These are phyloP conservation scores for Lepidium africanum DNA, from an alignment of 345 rosid species.

Conservation along the genomic window DNA sequence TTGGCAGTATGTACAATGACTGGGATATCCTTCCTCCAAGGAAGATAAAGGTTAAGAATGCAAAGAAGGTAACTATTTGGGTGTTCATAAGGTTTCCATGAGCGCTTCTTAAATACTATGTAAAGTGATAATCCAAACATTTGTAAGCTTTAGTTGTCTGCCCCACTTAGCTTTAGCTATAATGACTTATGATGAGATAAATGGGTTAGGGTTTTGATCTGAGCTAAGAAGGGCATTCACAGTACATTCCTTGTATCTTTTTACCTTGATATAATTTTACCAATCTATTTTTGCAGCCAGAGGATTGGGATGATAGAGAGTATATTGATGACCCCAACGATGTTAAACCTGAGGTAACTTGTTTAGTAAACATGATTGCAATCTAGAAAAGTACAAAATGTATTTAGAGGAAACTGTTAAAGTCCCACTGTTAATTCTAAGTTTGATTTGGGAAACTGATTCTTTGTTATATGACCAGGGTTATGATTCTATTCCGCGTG, in stretches of 20 bases:
- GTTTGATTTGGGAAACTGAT: not conserved
- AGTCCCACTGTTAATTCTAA: not conserved
- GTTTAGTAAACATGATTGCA: slow-evolving; percentile 2
- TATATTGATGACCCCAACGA: slow-evolving; percentile 77
- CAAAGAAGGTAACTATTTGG: slow-evolving; percentile 56
- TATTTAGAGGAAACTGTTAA: not conserved
- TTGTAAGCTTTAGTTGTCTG: not conserved
- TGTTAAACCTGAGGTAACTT: slow-evolving; percentile 70
- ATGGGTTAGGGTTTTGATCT: not conserved
- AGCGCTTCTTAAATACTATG: not conserved
- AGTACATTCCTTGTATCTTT: not conserved
- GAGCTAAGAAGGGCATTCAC: not conserved
- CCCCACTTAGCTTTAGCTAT: not conserved
- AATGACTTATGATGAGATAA: not conserved
- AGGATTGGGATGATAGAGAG: slow-evolving; percentile 91
- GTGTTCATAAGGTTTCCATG: not conserved
- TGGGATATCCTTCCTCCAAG: slow-evolving; percentile 96
- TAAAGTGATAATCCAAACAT: not conserved
- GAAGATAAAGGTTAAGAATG: slow-evolving; percentile 64
- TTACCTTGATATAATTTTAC: not conserved
- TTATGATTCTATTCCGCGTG: slow-evolving; percentile 48
- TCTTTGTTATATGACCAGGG: slow-evolving; percentile 37
- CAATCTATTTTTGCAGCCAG: slow-evolving; percentile 45
- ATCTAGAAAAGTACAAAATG: not conserved
- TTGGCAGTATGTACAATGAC: slow-evolving; percentile 86